Conservation (phyloP, 108 stramenopile species). For the Conticribra guillardii region DNA sequence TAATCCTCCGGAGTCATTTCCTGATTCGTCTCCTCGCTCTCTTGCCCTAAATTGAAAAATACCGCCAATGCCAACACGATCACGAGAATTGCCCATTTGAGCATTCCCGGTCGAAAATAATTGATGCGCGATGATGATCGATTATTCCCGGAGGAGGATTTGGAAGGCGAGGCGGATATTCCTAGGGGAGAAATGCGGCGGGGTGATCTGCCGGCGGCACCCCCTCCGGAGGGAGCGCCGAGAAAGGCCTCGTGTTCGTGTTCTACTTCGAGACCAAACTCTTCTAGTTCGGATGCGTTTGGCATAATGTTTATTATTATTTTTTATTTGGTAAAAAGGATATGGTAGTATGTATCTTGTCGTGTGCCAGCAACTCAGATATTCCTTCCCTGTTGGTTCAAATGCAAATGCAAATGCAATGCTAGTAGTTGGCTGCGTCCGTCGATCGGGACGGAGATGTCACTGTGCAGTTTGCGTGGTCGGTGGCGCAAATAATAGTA, state of each 20-base stretch:
- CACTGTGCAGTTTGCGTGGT: too few relatives aligned
- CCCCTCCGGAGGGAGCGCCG: not conserved
- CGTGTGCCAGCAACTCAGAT: too few relatives aligned
- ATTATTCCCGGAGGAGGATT: slow-evolving; percentile 6
- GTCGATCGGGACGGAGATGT: too few relatives aligned
- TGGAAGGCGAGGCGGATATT: slow-evolving; percentile 2
- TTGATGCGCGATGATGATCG: not conserved
- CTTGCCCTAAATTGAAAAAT: slow-evolving; percentile 28
- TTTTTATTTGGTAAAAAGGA: too few relatives aligned
- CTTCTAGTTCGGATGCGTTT: slow-evolving; percentile 45
- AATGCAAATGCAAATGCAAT: too few relatives aligned
- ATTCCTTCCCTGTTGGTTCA: too few relatives aligned
- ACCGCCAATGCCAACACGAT: slow-evolving; percentile 26
- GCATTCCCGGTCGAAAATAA: slow-evolving; percentile 4
- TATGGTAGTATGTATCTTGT: too few relatives aligned
- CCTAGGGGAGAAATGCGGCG: slow-evolving; percentile 1
- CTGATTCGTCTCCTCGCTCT: slow-evolving; percentile 19
- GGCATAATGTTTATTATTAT: too few relatives aligned
- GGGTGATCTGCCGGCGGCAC: not conserved
- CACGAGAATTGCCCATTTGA: slow-evolving; percentile 18
- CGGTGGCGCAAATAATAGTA: too few relatives aligned
- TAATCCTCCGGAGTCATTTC: slow-evolving; percentile 1
- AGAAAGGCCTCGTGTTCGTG: slow-evolving; percentile 39
- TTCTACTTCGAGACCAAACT: slow-evolving; percentile 54
- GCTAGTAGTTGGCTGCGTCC: too few relatives aligned